These are phyloP conservation scores for Oryza longistaminata DNA, from an alignment of 176 grass and related monocot genomes.

Conservation along the genomic window DNA sequence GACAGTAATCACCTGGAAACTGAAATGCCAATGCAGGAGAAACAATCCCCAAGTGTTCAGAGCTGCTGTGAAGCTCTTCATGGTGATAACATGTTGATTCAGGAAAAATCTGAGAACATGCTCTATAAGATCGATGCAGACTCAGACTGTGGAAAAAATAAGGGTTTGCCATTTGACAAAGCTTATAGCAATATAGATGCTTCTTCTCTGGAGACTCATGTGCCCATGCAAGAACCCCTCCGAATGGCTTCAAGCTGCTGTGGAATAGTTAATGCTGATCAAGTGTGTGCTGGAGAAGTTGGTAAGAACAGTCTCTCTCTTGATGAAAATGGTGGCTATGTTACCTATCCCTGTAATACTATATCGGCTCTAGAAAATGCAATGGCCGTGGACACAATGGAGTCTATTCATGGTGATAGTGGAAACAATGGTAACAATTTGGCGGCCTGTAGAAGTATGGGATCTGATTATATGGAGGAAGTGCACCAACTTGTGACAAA, in stretches of 20 bases:
- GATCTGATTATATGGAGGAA: conserved; percentile 11
- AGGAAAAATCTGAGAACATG: conserved; percentile 19
- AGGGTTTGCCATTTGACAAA: not conserved
- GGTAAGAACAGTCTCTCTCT: conserved; percentile 2
- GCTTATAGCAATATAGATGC: not conserved
- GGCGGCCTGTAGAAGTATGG: not conserved
- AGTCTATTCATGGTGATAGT: not conserved
- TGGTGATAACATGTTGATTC: not conserved
- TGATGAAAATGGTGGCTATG: not conserved
- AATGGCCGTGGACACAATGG: not conserved
- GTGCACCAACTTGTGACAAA: not conserved
- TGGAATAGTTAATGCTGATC: not conserved
- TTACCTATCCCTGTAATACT: not conserved
- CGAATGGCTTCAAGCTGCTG: not conserved
- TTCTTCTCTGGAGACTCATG: not conserved
- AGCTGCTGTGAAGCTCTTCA: conserved; percentile 11
- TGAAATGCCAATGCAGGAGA: conserved; percentile 26
- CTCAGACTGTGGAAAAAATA: not conserved
- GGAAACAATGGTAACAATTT: not conserved
- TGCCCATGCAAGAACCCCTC: conserved; percentile 1
- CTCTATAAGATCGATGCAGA: not conserved
- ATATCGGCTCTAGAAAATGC: not conserved
- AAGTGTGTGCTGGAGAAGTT: not conserved
- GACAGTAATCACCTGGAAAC: not conserved
- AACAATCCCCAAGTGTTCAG: conserved; percentile 18